Percentiles rank a stretch among this genome's conserved stretches.
Conservation (phyloP, 495 filamentous ascomycete genomes). For the Chaetomium fimeti region DNA sequence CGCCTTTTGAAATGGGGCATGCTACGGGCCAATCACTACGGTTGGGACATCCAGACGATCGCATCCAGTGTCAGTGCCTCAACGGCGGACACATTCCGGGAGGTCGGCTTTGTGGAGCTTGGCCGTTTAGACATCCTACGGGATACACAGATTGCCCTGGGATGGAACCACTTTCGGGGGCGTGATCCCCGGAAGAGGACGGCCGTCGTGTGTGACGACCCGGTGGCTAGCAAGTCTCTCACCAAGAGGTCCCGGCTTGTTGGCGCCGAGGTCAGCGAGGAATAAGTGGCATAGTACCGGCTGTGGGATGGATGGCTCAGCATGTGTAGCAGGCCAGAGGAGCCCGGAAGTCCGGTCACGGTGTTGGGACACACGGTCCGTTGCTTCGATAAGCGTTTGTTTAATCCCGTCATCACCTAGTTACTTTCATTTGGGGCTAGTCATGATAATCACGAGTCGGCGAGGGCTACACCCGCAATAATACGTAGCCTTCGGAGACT, state of each 20-base stretch:
- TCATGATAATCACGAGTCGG: too few relatives aligned
- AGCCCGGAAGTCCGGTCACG: too few relatives aligned
- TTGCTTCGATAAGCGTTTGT: too few relatives aligned
- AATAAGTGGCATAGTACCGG: neutral
- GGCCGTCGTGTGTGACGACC: neutral
- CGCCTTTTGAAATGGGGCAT: slow-evolving; percentile 2
- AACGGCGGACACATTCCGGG: neutral
- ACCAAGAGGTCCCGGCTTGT: neutral
- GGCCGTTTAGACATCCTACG: neutral
- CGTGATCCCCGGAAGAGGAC: neutral
- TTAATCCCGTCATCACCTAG: too few relatives aligned
- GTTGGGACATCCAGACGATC: neutral
- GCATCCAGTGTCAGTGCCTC: neutral
- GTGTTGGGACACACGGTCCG: too few relatives aligned
- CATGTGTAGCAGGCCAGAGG: neutral
- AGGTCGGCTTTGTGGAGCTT: neutral
- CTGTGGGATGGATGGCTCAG: neutral
- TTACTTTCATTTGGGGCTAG: too few relatives aligned
- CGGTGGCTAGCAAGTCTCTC: neutral
- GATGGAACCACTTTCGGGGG: neutral
- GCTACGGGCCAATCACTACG: neutral
- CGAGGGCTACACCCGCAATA: too few relatives aligned
- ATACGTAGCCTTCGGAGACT: too few relatives aligned
- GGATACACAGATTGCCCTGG: neutral
- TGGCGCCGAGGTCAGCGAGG: neutral